Base-by-base conservation (phyloP, 306 rosid species). In the Psophocarpus tetragonolobus region DNA sequence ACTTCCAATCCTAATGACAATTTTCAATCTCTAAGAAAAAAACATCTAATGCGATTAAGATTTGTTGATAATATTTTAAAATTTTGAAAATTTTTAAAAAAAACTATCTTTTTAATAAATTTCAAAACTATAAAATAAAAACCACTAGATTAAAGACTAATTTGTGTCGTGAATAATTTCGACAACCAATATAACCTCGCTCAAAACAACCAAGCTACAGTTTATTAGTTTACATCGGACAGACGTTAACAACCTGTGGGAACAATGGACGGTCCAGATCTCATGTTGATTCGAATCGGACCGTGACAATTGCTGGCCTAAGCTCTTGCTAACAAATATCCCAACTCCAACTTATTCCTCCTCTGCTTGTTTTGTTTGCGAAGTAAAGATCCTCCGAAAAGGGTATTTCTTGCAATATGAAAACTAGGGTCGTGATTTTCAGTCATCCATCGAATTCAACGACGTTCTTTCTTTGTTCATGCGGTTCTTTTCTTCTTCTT, bases 221-320 rank as follows among this genome's bases (percentile, higher is more conserved):
- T n/a, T n/a, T n/a, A n/a, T n/a, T n/a, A n/a, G n/a, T n/a, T n/a
- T n/a, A n/a, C n/a, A 48, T 21, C 4, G 36, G 30, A 1, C 50
- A 29, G 12, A 36, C 77, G 26, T 9, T 47, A 8, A 23, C 68
- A 26, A 76, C 18, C 3, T 11, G 18, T 9, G 66, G 13, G 27
- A 18, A 6, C 9, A 35, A 4, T 53, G 35, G 23, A 82, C 87
- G 45, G 82, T 58, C 36, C 11, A 73, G 80, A 86, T 77, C 56
- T 72, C 65, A 39, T 0, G 15, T 57, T 0, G 39, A 6, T 14
- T 30, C 29, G 1, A 45, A 56, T 80, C 79, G 0, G 50, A 79
- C 80, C 81, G 86, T 27, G 68, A 77, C 5, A 74, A 72, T 74
- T 50, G 33, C 20, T 50, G 57, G 6, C 10, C 35, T 4, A 71